phyloP scores from a whole-genome alignment of 2,329 filamentous ascomycete genomes.

The Alternaria sp. region DNA sequence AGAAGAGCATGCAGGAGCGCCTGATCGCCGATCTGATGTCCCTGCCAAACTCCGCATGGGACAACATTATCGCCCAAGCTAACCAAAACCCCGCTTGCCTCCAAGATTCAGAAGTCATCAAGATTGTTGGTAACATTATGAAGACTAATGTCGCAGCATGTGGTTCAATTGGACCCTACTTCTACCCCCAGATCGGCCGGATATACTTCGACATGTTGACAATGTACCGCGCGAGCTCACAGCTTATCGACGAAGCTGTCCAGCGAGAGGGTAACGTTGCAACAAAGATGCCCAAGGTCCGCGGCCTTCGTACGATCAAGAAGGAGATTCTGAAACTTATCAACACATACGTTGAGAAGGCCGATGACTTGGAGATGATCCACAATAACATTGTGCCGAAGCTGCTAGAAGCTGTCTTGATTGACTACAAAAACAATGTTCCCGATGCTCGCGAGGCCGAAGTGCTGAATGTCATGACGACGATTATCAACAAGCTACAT shows the following conservation, averaged over 20 bases:
- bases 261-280: slow-evolving; percentile 89
- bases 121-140: slow-evolving; percentile 99
- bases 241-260: slow-evolving; percentile 92
- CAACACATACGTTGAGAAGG: slow-evolving; percentile 97
- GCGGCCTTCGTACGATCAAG: slow-evolving; percentile 95
- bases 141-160: slow-evolving; percentile 99
- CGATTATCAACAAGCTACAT: slow-evolving; percentile 94
- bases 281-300: slow-evolving; percentile 96
- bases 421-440: slow-evolving; percentile 97
- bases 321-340: slow-evolving; percentile 99
- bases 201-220: slow-evolving; percentile 99
- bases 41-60: slow-evolving; percentile 92
- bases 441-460: slow-evolving; percentile 94
- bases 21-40: slow-evolving; percentile 91
- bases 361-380: slow-evolving; percentile 92
- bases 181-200: slow-evolving; percentile 95
- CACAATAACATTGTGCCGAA: slow-evolving; percentile 95
- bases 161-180: slow-evolving; percentile 94
- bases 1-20: slow-evolving; percentile 91
- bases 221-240: slow-evolving; percentile 98
- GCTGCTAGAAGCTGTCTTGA: slow-evolving; percentile 87
- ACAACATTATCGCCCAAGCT: slow-evolving; percentile 88
- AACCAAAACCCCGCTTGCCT: slow-evolving; percentile 84
- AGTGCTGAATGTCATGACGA: slow-evolving; percentile 96
- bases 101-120: slow-evolving; percentile 93